phyloP scores from a whole-genome alignment of 2,329 filamentous ascomycete genomes.

The Domatiomyces catenatus region DNA sequence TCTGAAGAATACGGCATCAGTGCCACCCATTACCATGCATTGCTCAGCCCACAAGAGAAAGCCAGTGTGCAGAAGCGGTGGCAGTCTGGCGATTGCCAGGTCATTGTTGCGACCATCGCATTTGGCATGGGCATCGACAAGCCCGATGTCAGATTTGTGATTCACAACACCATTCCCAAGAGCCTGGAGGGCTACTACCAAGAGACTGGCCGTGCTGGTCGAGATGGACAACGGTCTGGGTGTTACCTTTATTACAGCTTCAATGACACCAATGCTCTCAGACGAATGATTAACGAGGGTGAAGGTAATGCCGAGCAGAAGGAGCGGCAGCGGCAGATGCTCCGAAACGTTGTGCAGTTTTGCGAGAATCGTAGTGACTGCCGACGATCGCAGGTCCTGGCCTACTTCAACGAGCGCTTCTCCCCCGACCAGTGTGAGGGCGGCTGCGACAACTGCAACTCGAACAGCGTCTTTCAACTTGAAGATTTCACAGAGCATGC shows the following conservation, averaged over 20 bases:
- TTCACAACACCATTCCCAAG: constrained; percentile 85
- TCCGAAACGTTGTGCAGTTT: constrained; percentile 69
- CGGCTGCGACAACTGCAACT: constrained; percentile 80
- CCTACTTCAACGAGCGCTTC: constrained; percentile 89
- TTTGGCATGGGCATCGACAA: constrained; percentile 99
- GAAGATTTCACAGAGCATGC: constrained; percentile 67
- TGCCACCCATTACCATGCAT: constrained; percentile 76
- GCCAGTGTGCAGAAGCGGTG: constrained; percentile 58
- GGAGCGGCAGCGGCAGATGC: constrained; percentile 67
- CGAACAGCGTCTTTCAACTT: constrained; percentile 52
- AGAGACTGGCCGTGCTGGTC: constrained; percentile 85
- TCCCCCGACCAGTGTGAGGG: constrained; percentile 52
- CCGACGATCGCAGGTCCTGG: constrained; percentile 69
- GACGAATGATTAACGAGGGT: constrained; percentile 68
- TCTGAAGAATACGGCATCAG: constrained; percentile 45
- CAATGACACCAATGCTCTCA: constrained; percentile 56
- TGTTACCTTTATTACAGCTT: constrained; percentile 87
- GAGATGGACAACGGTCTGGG: constrained; percentile 72
- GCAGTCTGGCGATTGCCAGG: constrained; percentile 65
- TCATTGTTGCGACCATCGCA: constrained; percentile 94
- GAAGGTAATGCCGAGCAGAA: constrained; percentile 67
- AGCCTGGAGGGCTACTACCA: constrained; percentile 97
- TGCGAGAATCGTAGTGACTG: constrained; percentile 85
- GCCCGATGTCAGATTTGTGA: constrained; percentile 85
- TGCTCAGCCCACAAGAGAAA: constrained; percentile 54